Percentiles rank a stretch among this genome's conserved stretches.
These are phyloP conservation scores for Yarrowia yakushimensis DNA, from an alignment of 805 yeast genomes.

Conservation along the genomic window DNA sequence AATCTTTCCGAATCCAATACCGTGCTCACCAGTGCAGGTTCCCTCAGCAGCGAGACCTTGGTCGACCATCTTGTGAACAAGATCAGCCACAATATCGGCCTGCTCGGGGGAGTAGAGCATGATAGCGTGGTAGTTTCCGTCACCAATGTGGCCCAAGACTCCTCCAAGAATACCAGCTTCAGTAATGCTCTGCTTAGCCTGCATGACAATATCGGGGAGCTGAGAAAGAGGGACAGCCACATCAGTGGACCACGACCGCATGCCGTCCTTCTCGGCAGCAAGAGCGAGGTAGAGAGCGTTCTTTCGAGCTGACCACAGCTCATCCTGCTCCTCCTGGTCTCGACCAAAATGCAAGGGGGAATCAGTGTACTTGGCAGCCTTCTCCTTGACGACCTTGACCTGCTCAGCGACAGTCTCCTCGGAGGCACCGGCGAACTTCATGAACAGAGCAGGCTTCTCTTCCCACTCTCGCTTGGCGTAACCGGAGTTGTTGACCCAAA, in stretches of 20 bases:
- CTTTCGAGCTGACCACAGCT: conserved; percentile 74
- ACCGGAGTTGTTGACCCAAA: conserved; percentile 56
- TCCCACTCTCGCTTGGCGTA: conserved; percentile 51
- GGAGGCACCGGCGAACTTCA: conserved; percentile 57
- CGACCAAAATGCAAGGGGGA: conserved; percentile 59
- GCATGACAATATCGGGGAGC: conserved; percentile 59
- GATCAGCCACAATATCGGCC: conserved; percentile 43
- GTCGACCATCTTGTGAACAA: conserved; percentile 60
- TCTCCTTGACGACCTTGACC: conserved; percentile 46
- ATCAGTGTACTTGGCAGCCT: conserved; percentile 55
- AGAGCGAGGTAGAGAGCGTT: conserved; percentile 62
- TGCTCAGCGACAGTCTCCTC: conserved; percentile 44
- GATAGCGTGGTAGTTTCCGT: conserved; percentile 74
- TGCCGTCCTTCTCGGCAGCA: conserved; percentile 43
- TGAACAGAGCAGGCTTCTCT: conserved; percentile 58
- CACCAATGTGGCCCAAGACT: conserved; percentile 78
- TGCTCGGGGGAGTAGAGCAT: conserved; percentile 43
- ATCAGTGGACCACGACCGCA: conserved; percentile 67
- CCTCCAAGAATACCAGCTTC: conserved; percentile 52
- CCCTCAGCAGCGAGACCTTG: conserved; percentile 71
- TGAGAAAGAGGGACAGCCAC: conserved; percentile 77
- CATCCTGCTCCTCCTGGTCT: conserved; percentile 56
- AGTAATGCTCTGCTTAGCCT: conserved; percentile 57
- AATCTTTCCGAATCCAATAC: conserved; percentile 73
- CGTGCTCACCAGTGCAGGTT: conserved; percentile 86